Percentiles rank a stretch among this genome's conserved stretches.
phyloP scores from a whole-genome alignment of 768 basidiomycete species.

The Calocera viscosa region DNA sequence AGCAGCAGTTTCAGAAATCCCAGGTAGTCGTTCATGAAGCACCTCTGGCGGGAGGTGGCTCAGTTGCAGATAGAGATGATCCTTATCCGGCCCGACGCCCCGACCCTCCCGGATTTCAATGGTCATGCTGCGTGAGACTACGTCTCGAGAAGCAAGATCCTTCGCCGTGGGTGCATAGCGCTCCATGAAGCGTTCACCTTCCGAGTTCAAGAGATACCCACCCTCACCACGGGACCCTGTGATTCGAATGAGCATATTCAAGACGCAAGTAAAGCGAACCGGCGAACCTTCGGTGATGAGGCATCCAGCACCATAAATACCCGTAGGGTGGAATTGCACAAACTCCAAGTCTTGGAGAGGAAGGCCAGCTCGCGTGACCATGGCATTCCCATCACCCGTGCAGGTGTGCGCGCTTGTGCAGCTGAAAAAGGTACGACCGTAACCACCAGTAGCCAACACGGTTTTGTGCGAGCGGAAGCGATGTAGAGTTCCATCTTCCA shows the following conservation, averaged over 20 bases:
- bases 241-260: not conserved
- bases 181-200: slow-evolving; percentile 99
- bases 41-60: slow-evolving; percentile 94
- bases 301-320: slow-evolving; percentile 98
- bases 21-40: slow-evolving; percentile 90
- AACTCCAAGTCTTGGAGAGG: slow-evolving; percentile 97
- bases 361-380: slow-evolving; percentile 92
- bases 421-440: slow-evolving; percentile 95
- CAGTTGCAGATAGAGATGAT: slow-evolving; percentile 92
- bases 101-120: slow-evolving; percentile 97
- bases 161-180: slow-evolving; percentile 98
- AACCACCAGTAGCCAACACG: slow-evolving; percentile 94
- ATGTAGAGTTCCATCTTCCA: slow-evolving; percentile 98
- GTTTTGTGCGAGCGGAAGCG: slow-evolving; percentile 98
- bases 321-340: slow-evolving; percentile 99
- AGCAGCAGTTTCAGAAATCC: slow-evolving; percentile 98
- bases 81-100: slow-evolving; percentile 96
- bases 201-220: slow-evolving; percentile 93
- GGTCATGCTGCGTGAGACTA: slow-evolving; percentile 98
- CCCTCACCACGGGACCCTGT: slow-evolving; percentile 96
- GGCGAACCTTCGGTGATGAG: slow-evolving; percentile 90
- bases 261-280: not conserved
- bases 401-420: slow-evolving; percentile 99
- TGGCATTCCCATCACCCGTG: slow-evolving; percentile 96
- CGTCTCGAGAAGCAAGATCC: slow-evolving; percentile 97